Evolutionary conservation across 83 land plant genomes (phyloP).

Genomic region (Larix sibirica): DNA sequence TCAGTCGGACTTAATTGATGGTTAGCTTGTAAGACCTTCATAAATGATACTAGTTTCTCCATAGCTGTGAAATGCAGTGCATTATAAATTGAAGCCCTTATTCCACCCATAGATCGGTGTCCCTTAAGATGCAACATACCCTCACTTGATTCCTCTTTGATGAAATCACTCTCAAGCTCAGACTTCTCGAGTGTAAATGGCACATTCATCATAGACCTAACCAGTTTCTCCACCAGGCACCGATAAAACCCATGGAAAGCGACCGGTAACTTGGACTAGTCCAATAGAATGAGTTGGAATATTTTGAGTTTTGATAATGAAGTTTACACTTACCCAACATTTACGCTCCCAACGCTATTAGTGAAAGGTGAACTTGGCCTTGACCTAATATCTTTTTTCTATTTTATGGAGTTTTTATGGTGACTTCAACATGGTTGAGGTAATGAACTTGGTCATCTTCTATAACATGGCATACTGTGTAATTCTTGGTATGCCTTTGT

Average conservation of each 20-base stretch:
- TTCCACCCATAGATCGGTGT: constrained; percentile 94
- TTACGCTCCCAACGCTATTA: too few species aligned
- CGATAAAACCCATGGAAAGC: constrained; percentile 54
- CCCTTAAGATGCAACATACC: constrained; percentile 96
- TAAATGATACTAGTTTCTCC: constrained; percentile 90
- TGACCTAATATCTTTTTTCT: too few species aligned
- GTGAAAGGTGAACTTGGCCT: too few species aligned
- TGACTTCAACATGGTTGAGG: too few species aligned
- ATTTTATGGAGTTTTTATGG: too few species aligned
- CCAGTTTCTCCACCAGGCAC: constrained; percentile 90
- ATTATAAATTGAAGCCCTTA: constrained; percentile 96
- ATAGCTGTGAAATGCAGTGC: constrained; percentile 97
- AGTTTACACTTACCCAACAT: too few species aligned
- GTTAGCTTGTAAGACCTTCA: constrained; percentile 95
- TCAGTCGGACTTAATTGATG: constrained; percentile 22
- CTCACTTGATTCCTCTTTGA: constrained; percentile 82
- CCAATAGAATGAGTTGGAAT: too few species aligned
- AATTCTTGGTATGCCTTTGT: too few species aligned
- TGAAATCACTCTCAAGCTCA: constrained; percentile 83
- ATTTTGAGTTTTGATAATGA: too few species aligned
- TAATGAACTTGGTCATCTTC: too few species aligned
- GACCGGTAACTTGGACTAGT: too few species aligned
- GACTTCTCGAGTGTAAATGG: constrained; percentile 86
- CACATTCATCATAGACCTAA: constrained; percentile 95
- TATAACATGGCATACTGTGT: too few species aligned